Base-by-base conservation (phyloP, 2,329 filamentous ascomycete genomes). In the Colletotrichum orbiculare region DNA sequence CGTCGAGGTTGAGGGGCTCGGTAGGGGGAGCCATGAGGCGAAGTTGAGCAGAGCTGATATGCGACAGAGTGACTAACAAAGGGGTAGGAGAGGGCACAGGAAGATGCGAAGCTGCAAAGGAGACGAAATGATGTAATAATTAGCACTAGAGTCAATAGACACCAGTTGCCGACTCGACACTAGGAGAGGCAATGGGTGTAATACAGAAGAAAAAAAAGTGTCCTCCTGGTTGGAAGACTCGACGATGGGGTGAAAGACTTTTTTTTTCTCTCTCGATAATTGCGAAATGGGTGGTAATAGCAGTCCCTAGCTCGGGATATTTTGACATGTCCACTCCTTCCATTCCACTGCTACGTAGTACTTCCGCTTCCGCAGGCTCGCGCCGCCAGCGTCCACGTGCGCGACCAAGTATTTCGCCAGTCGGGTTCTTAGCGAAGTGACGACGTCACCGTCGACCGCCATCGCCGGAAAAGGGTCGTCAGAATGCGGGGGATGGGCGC, bases 1-100 rank as follows among this genome's bases (percentile, higher is more conserved):
- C 89, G 76, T 97, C 92, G 70, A 97, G 83, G 77, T 91, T 90
- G 67, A 88, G 76, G n/a, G 80, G 82, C 42, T 73, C 79, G 17
- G 85, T 85, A 4, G 85, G 84, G 54, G 85, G 85, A 54, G 82
- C 84, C 84, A 87, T 87, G 71, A 68, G 76, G 69, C 37, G 55
- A 53, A 13, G 39, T 45, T n/a, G 38, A 34, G n/a, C 38, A 38
- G 47, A 25, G 25, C 25, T n/a, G 38, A 8, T 13, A 50, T 67
- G 65, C 61, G 52, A 60, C 55, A 39, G 45, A 37, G 53, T 54
- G 42, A 55, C 43, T 33, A 37, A 55, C 38, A 48, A 60, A 54
- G 49, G 54, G 15, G 55, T 39, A 39, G 25, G 17, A 41, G 37
- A 46, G 45, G 35, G 8, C 41, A 33, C 34, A 46, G 43, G 15